A percentile compares a stretch with the other conserved stretches of the same genome.
phyloP scores from a whole-genome alignment of 208 protist species.

The Trypanosoma melophagium region DNA sequence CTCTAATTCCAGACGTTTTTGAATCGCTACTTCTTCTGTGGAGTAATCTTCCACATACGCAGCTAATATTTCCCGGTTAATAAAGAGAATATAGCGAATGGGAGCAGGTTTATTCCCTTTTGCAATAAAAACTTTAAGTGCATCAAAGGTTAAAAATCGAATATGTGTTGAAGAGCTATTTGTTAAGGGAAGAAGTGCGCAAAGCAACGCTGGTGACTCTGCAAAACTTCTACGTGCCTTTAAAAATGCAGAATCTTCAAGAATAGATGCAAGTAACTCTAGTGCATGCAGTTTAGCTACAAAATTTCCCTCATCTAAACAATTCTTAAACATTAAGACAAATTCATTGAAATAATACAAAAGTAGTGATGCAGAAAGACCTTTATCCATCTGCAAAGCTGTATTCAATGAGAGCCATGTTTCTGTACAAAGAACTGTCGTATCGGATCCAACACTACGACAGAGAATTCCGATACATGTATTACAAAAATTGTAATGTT shows the following conservation, averaged over 20 bases:
- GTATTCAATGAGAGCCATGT: constrained; percentile 46
- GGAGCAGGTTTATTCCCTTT: constrained; percentile 35
- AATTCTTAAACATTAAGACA: constrained; percentile 25
- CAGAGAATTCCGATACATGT: constrained; percentile 31
- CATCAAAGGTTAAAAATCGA: constrained; percentile 31
- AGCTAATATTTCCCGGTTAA: constrained; percentile 39
- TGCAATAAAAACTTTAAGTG: constrained; percentile 35
- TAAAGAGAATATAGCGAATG: constrained; percentile 36
- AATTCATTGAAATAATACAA: constrained; percentile 37
- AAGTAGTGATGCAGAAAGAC: constrained; percentile 34
- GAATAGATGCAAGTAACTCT: constrained; percentile 31
- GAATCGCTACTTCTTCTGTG: constrained; percentile 19
- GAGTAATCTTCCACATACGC: constrained; percentile 39
- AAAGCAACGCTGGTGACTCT: constrained; percentile 58
- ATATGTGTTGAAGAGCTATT: constrained; percentile 29
- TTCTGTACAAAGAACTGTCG: constrained; percentile 43
- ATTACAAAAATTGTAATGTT: constrained; percentile 13
- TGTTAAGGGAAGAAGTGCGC: constrained; percentile 44
- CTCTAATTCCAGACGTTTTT: constrained; percentile 25
- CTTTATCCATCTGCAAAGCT: constrained; percentile 34
- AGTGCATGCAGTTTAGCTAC: constrained; percentile 37
- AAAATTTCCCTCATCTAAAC: constrained; percentile 26
- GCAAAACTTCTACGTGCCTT: constrained; percentile 39
- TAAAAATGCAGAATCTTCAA: constrained; percentile 31
- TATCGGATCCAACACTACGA: constrained; percentile 22